A percentile compares a stretch with the other conserved stretches of the same genome.
Evolutionary conservation across 495 filamentous ascomycete species (phyloP).

Genomic region (Talaromyces stipitatus): DNA sequence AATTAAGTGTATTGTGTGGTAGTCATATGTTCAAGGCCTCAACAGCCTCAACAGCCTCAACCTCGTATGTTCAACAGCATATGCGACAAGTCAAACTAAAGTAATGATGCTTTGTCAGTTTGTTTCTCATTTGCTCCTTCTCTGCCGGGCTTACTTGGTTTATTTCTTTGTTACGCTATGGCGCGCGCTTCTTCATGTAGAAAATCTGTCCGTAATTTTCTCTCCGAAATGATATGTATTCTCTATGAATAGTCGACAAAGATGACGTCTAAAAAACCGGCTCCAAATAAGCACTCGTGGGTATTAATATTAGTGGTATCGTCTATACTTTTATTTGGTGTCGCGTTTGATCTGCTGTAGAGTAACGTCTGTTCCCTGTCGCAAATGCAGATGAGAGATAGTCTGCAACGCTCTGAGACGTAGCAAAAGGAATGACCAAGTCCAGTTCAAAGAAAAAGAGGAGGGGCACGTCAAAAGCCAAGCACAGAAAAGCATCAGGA

Average conservation of each 20-base stretch:
- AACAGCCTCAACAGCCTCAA: too few relatives aligned
- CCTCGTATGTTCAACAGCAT: not conserved
- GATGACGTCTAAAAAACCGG: not conserved
- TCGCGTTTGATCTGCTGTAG: not conserved
- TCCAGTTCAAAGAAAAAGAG: not conserved
- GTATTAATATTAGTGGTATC: not conserved
- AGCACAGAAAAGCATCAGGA: not conserved
- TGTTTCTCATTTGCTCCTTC: not conserved
- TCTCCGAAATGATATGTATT: not conserved
- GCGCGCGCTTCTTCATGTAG: not conserved
- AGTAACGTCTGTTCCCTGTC: not conserved
- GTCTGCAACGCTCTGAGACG: not conserved
- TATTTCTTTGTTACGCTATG: not conserved
- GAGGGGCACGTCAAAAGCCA: not conserved
- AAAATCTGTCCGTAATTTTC: not conserved
- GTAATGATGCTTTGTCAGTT: not conserved
- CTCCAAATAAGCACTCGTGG: not conserved
- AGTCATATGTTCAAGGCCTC: too few relatives aligned
- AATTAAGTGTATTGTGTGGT: not conserved
- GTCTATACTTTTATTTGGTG: not conserved
- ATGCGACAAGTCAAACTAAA: not conserved
- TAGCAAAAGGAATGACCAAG: not conserved
- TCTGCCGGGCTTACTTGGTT: not conserved
- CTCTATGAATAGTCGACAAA: too few relatives aligned
- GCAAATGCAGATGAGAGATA: not conserved